A percentile compares a stretch with the other conserved stretches of the same genome.
phyloP scores from a whole-genome alignment of 2,329 filamentous ascomycete genomes.

The Claviceps purpurea region DNA sequence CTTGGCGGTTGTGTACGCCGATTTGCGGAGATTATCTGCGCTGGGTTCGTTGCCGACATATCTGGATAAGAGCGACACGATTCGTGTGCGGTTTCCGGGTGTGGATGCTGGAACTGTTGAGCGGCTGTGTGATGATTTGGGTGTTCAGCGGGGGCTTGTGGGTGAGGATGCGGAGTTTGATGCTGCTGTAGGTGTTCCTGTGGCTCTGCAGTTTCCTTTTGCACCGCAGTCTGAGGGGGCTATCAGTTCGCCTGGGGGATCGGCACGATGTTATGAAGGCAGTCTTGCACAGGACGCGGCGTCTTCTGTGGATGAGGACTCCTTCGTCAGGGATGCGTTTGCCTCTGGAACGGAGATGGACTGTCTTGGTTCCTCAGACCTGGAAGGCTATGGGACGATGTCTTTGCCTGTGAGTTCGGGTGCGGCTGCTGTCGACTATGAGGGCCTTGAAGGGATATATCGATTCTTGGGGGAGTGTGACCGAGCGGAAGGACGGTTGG shows the following conservation, averaged over 20 bases:
- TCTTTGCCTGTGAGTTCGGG: constrained; percentile 32
- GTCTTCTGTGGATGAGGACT: constrained; percentile 21
- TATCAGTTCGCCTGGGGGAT: constrained; percentile 34
- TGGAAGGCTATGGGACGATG: constrained; percentile 36
- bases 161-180: constrained; percentile 67
- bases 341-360: constrained; percentile 30
- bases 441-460: constrained; percentile 44
- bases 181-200: constrained; percentile 47
- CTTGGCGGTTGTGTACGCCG: constrained; percentile 62
- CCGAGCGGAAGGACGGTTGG: constrained; percentile 22
- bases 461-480: constrained; percentile 46
- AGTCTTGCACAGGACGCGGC: constrained; percentile 25
- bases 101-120: constrained; percentile 77
- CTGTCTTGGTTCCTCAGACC: constrained; percentile 32
- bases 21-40: constrained; percentile 62
- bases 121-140: constrained; percentile 71
- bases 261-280: constrained; percentile 30
- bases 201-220: constrained; percentile 77
- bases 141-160: constrained; percentile 67
- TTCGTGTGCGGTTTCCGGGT: constrained; percentile 81
- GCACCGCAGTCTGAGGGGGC: constrained; percentile 43
- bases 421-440: constrained; percentile 33
- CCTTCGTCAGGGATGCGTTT: constrained; percentile 26
- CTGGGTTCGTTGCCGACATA: constrained; percentile 76
- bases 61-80: constrained; percentile 50